Conservation (phyloP, 1,284 basidiomycete species). For the Gymnopus androsaceus region DNA sequence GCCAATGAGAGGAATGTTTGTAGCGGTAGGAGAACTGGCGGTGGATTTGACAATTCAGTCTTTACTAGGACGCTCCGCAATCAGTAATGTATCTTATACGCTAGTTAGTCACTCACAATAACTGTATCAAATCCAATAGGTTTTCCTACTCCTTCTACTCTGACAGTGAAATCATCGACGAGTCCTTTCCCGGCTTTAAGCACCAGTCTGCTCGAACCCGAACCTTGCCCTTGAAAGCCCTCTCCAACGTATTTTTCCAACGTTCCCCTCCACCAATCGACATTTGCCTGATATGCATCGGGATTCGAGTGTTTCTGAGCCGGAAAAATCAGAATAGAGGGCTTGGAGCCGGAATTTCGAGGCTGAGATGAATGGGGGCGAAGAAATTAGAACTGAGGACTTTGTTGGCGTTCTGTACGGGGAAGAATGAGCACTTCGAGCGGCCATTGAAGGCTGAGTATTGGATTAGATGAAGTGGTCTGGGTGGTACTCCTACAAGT, state of each 20-base stretch:
- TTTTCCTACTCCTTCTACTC: slow-evolving; percentile 71
- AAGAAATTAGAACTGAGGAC: not conserved
- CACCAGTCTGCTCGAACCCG: slow-evolving; percentile 54
- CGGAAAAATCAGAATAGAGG: slow-evolving; percentile 86
- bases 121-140: slow-evolving; percentile 82
- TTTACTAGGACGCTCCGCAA: slow-evolving; percentile 32
- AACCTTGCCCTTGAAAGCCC: slow-evolving; percentile 65
- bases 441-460: no score
- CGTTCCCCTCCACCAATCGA: slow-evolving; percentile 85
- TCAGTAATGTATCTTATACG: slow-evolving; percentile 3
- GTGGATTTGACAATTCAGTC: slow-evolving; percentile 58
- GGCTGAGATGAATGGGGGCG: slow-evolving; percentile 49
- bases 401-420: not conserved
- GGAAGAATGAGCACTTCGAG: slow-evolving; percentile 6
- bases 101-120: slow-evolving; percentile 56
- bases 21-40: slow-evolving; percentile 46
- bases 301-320: slow-evolving; percentile 85
- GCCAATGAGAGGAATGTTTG: slow-evolving; percentile 59
- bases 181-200: slow-evolving; percentile 64
- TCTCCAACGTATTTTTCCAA: slow-evolving; percentile 63
- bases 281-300: slow-evolving; percentile 76
- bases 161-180: slow-evolving; percentile 61
- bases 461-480: no score
- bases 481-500: no score
- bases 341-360: slow-evolving; percentile 73